Conservation (phyloP, 345 rosid species). For the Corymbia maculata region DNA sequence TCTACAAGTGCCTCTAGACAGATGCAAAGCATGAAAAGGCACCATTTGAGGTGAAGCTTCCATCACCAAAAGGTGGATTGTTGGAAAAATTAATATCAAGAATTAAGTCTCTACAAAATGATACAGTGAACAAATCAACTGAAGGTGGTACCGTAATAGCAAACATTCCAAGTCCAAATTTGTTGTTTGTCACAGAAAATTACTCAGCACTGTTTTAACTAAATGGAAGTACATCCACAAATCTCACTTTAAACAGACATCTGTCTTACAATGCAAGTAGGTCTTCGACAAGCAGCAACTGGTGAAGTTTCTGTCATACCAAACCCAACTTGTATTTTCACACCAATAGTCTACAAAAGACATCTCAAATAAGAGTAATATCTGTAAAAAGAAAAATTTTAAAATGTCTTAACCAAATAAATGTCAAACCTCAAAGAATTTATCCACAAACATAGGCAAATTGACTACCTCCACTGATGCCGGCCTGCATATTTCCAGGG, state of each 20-base stretch:
- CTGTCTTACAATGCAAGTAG: constrained; percentile 49
- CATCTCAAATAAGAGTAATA: neutral
- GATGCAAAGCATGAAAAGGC: neutral
- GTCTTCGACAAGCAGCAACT: constrained; percentile 59
- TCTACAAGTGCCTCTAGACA: neutral
- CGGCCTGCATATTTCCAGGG: constrained; percentile 57
- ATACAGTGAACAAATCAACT: neutral
- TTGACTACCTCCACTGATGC: constrained; percentile 90
- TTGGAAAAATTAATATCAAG: neutral
- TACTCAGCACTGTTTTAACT: neutral
- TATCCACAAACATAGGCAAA: constrained; percentile 72
- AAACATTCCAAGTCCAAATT: neutral
- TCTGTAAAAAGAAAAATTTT: neutral
- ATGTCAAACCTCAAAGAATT: constrained; percentile 64
- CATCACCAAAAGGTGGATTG: neutral
- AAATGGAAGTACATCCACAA: neutral
- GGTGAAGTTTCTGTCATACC: constrained; percentile 92
- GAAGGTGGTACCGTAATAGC: neutral
- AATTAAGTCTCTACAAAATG: neutral
- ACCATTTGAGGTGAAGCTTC: neutral
- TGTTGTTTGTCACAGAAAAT: neutral
- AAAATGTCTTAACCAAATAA: neutral
- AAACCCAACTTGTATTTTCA: constrained; percentile 76
- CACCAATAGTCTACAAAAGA: constrained; percentile 63
- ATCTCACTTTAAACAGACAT: neutral